These are phyloP conservation scores for Dryas octopetala DNA, from an alignment of 306 rosid species.

Conservation along the genomic window DNA sequence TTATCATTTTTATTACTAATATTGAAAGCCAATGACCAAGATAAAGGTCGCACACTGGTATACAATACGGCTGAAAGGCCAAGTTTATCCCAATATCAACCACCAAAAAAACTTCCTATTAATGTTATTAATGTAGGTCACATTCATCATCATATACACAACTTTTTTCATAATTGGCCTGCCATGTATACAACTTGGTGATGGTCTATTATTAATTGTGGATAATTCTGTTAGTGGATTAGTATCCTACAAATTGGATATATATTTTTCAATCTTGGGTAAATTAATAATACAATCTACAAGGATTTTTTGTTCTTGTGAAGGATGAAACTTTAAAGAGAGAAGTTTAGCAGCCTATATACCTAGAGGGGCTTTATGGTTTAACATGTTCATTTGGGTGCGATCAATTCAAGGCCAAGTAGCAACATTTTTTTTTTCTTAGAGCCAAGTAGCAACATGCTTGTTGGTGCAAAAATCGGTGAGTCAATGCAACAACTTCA, in stretches of 20 bases:
- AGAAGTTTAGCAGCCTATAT: no score
- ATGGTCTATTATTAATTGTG: background rate
- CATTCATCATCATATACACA: background rate
- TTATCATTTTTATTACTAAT: background rate
- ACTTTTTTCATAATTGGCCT: no score
- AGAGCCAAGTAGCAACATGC: slow-evolving; percentile 1
- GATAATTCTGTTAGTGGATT: background rate
- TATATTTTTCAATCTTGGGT: background rate
- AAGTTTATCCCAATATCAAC: background rate
- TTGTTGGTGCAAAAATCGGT: no score
- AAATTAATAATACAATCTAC: background rate
- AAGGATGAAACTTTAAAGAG: no score
- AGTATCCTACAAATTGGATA: background rate
- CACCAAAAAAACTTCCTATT: background rate
- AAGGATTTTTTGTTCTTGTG: background rate
- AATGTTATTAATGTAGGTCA: background rate
- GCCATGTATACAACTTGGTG: background rate
- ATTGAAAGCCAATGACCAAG: background rate
- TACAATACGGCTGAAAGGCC: background rate
- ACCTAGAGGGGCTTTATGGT: no score
- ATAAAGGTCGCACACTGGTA: background rate
- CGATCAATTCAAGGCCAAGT: background rate
- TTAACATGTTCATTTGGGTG: no score
- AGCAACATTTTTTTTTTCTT: background rate
- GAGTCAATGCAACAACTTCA: no score